phyloP scores from a whole-genome alignment of 1,284 basidiomycete species.

The Rhodotorula sp. region DNA sequence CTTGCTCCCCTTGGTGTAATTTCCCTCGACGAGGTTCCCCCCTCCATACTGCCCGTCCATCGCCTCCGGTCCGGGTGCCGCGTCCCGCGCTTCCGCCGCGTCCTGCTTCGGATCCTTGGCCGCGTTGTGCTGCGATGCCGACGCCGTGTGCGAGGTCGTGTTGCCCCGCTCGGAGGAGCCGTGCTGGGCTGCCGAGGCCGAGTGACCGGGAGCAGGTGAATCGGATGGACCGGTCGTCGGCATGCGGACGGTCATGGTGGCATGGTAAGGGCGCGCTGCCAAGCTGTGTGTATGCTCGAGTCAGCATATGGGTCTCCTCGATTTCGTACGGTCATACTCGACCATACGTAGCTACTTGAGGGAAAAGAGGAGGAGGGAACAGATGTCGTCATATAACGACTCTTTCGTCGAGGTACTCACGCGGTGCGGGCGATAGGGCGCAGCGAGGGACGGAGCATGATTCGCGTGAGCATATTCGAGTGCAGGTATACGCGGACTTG shows the following conservation, averaged over 20 bases:
- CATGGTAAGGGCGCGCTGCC: conserved; percentile 1
- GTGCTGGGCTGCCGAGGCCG: conserved; percentile 6
- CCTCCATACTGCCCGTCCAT: conserved; percentile 15
- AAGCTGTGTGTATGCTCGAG: background rate
- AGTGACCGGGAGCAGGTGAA: background rate
- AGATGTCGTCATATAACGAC: background rate
- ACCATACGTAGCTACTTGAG: background rate
- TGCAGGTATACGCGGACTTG: background rate
- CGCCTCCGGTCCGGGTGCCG: conserved; percentile 2
- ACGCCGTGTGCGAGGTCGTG: background rate
- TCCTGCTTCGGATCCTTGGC: conserved; percentile 13
- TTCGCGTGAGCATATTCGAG: background rate
- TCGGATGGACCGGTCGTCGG: background rate
- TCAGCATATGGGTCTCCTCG: background rate
- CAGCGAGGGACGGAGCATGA: background rate
- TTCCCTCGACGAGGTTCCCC: conserved; percentile 5
- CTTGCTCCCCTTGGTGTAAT: conserved; percentile 11
- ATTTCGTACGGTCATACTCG: no score
- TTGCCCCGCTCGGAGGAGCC: background rate
- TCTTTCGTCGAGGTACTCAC: background rate
- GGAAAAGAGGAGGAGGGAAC: background rate
- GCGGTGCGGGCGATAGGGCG: background rate
- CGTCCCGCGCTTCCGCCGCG: conserved; percentile 9
- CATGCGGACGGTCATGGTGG: background rate
- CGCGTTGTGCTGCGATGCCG: conserved; percentile 12